phyloP scores from a whole-genome alignment of 192 early-diverging fungal genomes.

The Podila verticillata region DNA sequence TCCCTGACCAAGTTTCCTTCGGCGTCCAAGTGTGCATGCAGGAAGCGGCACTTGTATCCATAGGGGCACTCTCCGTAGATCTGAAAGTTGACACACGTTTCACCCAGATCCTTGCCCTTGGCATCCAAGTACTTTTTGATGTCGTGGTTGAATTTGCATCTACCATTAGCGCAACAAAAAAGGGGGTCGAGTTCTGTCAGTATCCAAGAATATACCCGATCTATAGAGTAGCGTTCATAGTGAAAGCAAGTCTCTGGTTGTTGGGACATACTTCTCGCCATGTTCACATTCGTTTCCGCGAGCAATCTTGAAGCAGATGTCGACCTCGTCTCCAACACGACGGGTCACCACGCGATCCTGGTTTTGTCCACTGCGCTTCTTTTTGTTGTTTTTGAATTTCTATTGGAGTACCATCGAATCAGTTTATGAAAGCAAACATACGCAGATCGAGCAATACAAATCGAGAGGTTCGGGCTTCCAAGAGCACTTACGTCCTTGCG shows the following conservation, averaged over 20 bases:
- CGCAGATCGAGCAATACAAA: too few species aligned
- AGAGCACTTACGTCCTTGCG: constrained; percentile 25
- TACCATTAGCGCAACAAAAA: constrained; percentile 9
- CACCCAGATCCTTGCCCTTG: constrained; percentile 83
- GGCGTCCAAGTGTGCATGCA: constrained; percentile 61
- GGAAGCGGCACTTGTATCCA: constrained; percentile 73
- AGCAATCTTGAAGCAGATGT: constrained; percentile 45
- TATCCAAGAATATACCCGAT: too few species aligned
- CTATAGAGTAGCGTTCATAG: too few species aligned
- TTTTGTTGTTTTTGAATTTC: constrained; percentile 43
- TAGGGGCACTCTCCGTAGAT: constrained; percentile 73
- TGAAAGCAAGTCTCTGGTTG: not conserved
- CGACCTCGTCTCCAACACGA: constrained; percentile 39
- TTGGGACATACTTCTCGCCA: constrained; percentile 24
- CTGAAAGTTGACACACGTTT: constrained; percentile 75
- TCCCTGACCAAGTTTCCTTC: constrained; percentile 64
- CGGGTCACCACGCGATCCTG: constrained; percentile 50
- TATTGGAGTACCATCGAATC: not conserved
- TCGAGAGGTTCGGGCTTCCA: not conserved
- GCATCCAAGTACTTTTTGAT: constrained; percentile 70
- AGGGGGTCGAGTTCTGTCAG: too few species aligned
- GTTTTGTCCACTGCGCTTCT: constrained; percentile 39
- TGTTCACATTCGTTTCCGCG: constrained; percentile 32
- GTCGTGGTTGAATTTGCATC: constrained; percentile 87
- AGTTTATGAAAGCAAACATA: too few species aligned